Conservation (phyloP, 2,329 filamentous ascomycete genomes). For the Fulvia fulva region DNA sequence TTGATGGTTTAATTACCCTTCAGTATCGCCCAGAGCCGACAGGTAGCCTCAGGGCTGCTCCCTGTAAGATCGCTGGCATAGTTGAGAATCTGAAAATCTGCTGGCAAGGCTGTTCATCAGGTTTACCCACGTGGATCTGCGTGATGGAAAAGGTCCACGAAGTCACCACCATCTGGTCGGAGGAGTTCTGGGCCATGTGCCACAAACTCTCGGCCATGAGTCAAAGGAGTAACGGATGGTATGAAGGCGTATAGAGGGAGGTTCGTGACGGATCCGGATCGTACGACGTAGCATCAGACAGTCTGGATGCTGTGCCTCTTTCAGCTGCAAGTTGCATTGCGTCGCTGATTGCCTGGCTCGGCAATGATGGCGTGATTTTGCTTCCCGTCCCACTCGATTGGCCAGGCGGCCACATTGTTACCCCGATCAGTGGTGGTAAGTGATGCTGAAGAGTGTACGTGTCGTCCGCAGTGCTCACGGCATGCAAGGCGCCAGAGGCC, state of each 20-base stretch:
- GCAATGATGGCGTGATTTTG: too few species aligned
- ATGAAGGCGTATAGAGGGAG: constrained; percentile 10
- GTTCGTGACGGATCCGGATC: too few species aligned
- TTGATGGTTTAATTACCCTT: constrained; percentile 9
- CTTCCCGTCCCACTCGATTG: background rate
- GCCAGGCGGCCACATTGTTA: background rate
- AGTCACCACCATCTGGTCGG: constrained; percentile 6
- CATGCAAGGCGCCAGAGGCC: background rate
- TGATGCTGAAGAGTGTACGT: background rate
- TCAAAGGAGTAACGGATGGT: constrained; percentile 9
- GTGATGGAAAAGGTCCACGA: constrained; percentile 13
- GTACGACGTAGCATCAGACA: too few species aligned
- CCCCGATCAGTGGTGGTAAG: background rate
- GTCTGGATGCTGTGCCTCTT: too few species aligned
- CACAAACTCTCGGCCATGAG: constrained; percentile 4
- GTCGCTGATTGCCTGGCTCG: background rate
- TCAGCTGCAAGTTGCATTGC: background rate
- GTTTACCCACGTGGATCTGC: constrained; percentile 1
- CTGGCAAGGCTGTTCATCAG: constrained; percentile 6
- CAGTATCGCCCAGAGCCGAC: constrained; percentile 6
- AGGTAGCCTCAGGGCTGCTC: constrained; percentile 2
- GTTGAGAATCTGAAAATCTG: constrained; percentile 4
- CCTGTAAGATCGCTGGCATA: constrained; percentile 4
- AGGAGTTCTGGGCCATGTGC: constrained; percentile 3
- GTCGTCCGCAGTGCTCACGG: background rate